Evolutionary conservation across 2,329 filamentous ascomycete species (phyloP).

Genomic region (Fusarium zealandicum): DNA sequence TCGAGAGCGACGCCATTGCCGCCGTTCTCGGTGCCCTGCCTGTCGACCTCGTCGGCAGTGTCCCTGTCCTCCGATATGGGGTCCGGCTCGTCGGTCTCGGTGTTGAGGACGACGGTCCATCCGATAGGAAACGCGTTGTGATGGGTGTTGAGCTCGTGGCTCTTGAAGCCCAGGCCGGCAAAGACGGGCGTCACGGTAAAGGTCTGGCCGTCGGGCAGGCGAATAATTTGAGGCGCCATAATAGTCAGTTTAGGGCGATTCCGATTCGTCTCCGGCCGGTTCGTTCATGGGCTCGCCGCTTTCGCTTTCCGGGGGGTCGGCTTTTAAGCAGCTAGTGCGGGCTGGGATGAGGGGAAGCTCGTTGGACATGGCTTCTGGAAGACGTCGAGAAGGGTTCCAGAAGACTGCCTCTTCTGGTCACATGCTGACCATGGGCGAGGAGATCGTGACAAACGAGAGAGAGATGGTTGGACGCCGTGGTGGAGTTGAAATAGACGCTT

Average conservation of each 20-base stretch:
- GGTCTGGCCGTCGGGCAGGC: slow-evolving; percentile 87
- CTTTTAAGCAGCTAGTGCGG: slow-evolving; percentile 35
- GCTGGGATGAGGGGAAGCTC: slow-evolving; percentile 21
- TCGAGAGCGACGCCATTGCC: slow-evolving; percentile 34
- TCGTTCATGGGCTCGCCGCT: slow-evolving; percentile 5
- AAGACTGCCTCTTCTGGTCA: slow-evolving; percentile 36
- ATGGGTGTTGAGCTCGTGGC: slow-evolving; percentile 74
- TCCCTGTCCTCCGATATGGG: slow-evolving; percentile 29
- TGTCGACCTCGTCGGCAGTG: slow-evolving; percentile 41
- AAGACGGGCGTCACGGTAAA: slow-evolving; percentile 86
- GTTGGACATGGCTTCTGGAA: slow-evolving; percentile 27
- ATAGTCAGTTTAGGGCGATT: slow-evolving; percentile 11
- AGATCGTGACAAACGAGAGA: slow-evolving; percentile 44
- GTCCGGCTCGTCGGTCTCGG: slow-evolving; percentile 50
- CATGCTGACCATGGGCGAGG: slow-evolving; percentile 38
- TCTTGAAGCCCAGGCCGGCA: slow-evolving; percentile 89
- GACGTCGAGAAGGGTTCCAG: slow-evolving; percentile 34
- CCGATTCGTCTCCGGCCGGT: slow-evolving; percentile 18
- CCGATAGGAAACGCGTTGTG: slow-evolving; percentile 79
- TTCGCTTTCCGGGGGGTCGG: slow-evolving; percentile 32
- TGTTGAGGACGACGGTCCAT: slow-evolving; percentile 89
- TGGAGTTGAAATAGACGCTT: slow-evolving; percentile 30
- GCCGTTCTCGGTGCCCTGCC: slow-evolving; percentile 22
- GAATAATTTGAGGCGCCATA: slow-evolving; percentile 59
- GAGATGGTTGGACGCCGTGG: slow-evolving; percentile 41